Evolutionary conservation across 345 rosid genomes (phyloP).

Genomic region (Gynandropsis gynandra): DNA sequence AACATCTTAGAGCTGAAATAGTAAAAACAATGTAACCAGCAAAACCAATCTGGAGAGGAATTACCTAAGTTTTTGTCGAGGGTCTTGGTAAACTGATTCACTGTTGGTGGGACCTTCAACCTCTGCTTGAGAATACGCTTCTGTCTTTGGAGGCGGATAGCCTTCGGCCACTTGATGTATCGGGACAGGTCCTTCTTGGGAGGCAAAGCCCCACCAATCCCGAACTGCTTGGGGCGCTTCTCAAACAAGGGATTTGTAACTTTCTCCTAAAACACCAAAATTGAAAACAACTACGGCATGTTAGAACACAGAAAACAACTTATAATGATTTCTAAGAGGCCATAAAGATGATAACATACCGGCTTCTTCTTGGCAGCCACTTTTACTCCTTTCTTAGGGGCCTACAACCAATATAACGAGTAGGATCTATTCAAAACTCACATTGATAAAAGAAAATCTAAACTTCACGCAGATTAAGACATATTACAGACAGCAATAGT

Average conservation of each 20-base stretch:
- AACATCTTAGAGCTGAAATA: too few species aligned
- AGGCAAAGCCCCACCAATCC: slow-evolving; percentile 62
- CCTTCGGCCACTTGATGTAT: slow-evolving; percentile 53
- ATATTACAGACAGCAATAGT: too few species aligned
- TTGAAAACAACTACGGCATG: not conserved
- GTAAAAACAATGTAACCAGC: too few species aligned
- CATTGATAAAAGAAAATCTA: too few species aligned
- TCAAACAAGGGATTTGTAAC: slow-evolving; percentile 48
- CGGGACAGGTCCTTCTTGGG: slow-evolving; percentile 58
- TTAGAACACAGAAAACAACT: not conserved
- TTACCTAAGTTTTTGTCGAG: slow-evolving; percentile 62
- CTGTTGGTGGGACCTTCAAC: slow-evolving; percentile 65
- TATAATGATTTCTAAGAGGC: not conserved
- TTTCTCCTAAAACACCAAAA: slow-evolving; percentile 34
- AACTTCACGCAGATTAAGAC: too few species aligned
- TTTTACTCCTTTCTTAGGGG: slow-evolving; percentile 30
- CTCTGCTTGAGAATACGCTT: slow-evolving; percentile 54
- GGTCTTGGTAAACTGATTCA: slow-evolving; percentile 66
- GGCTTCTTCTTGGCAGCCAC: slow-evolving; percentile 31
- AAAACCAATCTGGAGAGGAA: too few species aligned
- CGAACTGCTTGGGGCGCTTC: slow-evolving; percentile 61
- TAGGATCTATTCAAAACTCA: too few species aligned
- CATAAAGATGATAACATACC: slow-evolving; percentile 26
- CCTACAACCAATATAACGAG: slow-evolving; percentile 13
- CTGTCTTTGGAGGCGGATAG: slow-evolving; percentile 52